Evolutionary conservation across 2,329 filamentous ascomycete genomes (phyloP), one percentile per base, ranked within the genome.

Genomic region (Neonectria coccinea): DNA sequence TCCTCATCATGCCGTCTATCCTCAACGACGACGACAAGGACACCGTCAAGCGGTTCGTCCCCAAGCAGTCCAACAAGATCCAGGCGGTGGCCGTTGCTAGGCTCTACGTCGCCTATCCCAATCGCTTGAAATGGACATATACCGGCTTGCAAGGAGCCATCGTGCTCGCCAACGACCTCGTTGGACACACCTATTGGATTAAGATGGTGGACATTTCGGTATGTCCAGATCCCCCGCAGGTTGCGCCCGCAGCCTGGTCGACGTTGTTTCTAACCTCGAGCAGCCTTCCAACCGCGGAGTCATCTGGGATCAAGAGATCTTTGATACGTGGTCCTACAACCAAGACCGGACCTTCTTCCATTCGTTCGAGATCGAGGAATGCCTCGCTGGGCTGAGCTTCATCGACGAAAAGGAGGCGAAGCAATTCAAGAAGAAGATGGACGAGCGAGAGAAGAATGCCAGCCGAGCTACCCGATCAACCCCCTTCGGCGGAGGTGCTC

Each of bases 311-410:
- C 95, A 98, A 82, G 96, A 99, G 81, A 93, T 99, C 74, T 99
- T 97, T 82, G 95, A 99, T 73, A 90, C 89, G 55, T 98, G 97
- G 85, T 85, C 86, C 68, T 99, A 98, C 84, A 97, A 97, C 81
- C 95, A 97, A 77, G 96, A 99, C 78, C 91, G 96, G 66, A 95
- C 93, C 65, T 99, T 97, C 82, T 99, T 99, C 81, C 94, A 98
- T 80, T 94, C 93, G 6, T 99, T 99, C 77, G 96, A 99, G 82
- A 87, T 97, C 60, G 94, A 98, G 80, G 90, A 97, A 68, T 98
- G 94, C 75, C 83, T 97, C 65, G 96, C 94, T 6, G 96, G 91
- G 1, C 82, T 99, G 65, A 97, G 93, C 25, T 99, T 99, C 75
- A 90, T 91, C 66, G 96, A 98, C 79, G 96, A 98, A 83, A 98